Evolutionary conservation across 139 green algal genomes (phyloP), one percentile per base, ranked within the genome.

Genomic region (Closterium sp.): DNA sequence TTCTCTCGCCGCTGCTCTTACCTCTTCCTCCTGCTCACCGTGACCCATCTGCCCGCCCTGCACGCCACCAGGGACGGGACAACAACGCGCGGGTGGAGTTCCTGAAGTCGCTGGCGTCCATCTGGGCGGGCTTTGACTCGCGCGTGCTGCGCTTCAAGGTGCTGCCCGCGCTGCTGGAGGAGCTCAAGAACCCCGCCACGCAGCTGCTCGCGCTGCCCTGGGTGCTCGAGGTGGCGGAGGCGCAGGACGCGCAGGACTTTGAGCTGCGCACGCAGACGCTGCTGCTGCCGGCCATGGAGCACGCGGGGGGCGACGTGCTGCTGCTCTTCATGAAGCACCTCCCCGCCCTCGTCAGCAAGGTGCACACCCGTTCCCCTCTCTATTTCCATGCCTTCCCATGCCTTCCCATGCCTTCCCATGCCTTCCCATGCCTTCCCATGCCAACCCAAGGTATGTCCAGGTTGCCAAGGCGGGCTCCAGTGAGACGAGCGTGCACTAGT

Each of bases 111-210:
- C 91, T 98, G n/a, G 86, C 76, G 1, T 64, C 33, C 76, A 91
- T 97, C 1, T 98, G 96, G 94, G 81, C 85, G 9, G 92, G 94
- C 33, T 96, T 98, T 84, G 95, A 97, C 91, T 86, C 93, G 34
- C 94, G 97, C 2, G 92, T 98, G 87, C 95, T 98, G 84, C 90
- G 90, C 19, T 94, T 95, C 88, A 91, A 94, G 34, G 90, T 93
- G 86, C 55, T 94, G 2, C 91, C 91, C 2, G 89, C 91, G 0
- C 88, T 94, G 4, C 34, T 89, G 7, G 81, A 43, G 32, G 91
- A 94, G 91, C 91, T 94, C 1, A 84, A 81, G 25, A 94, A 94
- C 31, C 88, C 93, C 10, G 84, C 91, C 21, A 92, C 93, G 76
- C 91, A 92, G 64, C 33, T 83, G 31, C 84, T 93, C 7, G 35